A percentile compares a stretch with the other conserved stretches of the same genome.
Conservation (phyloP, 208 protist species). For the Lotmaria passim region DNA sequence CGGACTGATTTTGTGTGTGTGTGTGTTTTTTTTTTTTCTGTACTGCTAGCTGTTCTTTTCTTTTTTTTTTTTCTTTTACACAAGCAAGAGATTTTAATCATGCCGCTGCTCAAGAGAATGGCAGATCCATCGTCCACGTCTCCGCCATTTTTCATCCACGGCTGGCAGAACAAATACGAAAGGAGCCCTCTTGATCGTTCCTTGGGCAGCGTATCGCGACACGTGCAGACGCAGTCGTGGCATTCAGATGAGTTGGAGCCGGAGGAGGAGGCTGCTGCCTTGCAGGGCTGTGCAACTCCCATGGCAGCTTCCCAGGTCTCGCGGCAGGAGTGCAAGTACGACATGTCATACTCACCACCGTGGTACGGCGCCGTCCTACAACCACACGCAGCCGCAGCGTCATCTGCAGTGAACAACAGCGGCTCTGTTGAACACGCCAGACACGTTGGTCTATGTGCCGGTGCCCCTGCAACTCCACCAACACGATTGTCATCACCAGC, state of each 20-base stretch:
- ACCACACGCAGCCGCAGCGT: no score
- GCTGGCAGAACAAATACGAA: background rate
- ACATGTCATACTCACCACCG: no score
- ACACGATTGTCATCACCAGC: background rate
- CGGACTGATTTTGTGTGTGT: background rate
- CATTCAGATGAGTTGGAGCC: background rate
- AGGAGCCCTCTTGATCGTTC: background rate
- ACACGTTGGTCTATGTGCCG: no score
- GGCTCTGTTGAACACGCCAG: no score
- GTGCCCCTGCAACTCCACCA: no score
- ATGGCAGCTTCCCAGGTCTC: no score
- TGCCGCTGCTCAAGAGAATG: background rate
- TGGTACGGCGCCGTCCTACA: no score
- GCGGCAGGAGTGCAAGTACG: no score
- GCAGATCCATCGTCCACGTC: background rate
- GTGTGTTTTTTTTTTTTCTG: background rate
- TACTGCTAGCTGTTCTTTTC: slow-evolving; percentile 6
- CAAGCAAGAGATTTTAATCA: background rate
- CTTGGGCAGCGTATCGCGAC: background rate
- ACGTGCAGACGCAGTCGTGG: slow-evolving; percentile 1
- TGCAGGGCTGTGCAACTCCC: no score
- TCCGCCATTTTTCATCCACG: background rate
- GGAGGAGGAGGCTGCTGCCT: background rate
- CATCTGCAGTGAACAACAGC: no score
- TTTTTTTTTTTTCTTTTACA: background rate